Percentiles rank a stretch among this genome's conserved stretches.
Conservation (phyloP, 2,329 filamentous ascomycete genomes). For the Calonectria leucothoes region DNA sequence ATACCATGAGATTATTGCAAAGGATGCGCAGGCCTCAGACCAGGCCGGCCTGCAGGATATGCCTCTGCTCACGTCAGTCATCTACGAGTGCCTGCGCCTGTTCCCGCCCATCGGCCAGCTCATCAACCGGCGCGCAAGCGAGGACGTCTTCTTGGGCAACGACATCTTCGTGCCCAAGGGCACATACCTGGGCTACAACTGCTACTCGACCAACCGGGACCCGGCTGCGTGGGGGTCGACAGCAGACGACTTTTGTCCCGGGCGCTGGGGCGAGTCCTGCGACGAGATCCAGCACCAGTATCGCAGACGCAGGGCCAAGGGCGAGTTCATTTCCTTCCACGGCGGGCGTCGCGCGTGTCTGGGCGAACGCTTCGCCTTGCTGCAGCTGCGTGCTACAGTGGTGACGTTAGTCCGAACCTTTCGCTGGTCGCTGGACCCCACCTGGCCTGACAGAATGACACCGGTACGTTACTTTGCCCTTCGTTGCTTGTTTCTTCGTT, state of each 20-base stretch:
- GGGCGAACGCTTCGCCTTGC: slow-evolving; percentile 42
- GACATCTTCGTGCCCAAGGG: slow-evolving; percentile 48
- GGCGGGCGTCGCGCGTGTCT: slow-evolving; percentile 53
- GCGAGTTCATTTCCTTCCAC: slow-evolving; percentile 56
- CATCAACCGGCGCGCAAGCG: slow-evolving; percentile 40
- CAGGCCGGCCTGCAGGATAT: neutral
- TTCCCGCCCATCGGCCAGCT: slow-evolving; percentile 62
- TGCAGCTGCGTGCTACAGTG: neutral
- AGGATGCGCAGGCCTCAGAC: neutral
- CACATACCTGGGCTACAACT: slow-evolving; percentile 55
- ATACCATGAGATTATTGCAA: neutral
- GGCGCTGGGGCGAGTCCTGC: slow-evolving; percentile 48
- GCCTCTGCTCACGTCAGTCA: neutral
- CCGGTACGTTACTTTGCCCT: neutral
- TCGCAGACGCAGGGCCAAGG: slow-evolving; percentile 49
- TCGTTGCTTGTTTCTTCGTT: no score
- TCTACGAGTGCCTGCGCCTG: slow-evolving; percentile 56
- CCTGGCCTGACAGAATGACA: neutral
- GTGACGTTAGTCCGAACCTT: neutral
- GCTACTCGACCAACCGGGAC: slow-evolving; percentile 53
- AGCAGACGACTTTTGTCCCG: slow-evolving; percentile 37
- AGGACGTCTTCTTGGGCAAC: slow-evolving; percentile 36
- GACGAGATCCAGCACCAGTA: slow-evolving; percentile 50
- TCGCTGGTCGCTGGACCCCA: slow-evolving; percentile 1
- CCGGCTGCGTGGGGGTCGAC: slow-evolving; percentile 44